Base-by-base conservation (phyloP, 2,329 filamentous ascomycete species). In the Exophiala alcalophila region DNA sequence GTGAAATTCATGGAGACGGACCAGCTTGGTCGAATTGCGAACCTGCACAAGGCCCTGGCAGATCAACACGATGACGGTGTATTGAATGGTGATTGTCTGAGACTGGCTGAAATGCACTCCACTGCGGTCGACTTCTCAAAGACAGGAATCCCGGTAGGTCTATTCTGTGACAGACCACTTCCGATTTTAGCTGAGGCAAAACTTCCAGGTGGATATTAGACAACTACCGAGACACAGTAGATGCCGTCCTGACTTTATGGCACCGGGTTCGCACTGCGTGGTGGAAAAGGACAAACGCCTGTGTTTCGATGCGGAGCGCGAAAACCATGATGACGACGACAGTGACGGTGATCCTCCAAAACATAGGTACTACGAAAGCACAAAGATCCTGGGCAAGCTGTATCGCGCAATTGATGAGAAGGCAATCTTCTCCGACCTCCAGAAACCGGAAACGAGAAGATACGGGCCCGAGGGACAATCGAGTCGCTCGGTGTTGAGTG, bases 101-200 rank as follows among this genome's bases (percentile, higher is more conserved):
- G 56, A 1, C 67, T 87, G 11, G 82, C 84, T 0, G 69, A 71
- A 48, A 63, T 88, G 57, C 80, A 84, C 52, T 88, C 84, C 0
- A 80, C 73, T 0, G 84, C 82, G 0, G 84, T 88, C 0, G 84
- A 88, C 59, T 88, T 84, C 54, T 85, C 83, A 3, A 87, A 88
- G 62, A 85, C 83, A 0, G 86, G 86, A 0, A 77, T 83, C 20
- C 65, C 71, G 4, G 71, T 74, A 48, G 29, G 42, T 25, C 10
- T 32, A n/a, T 30, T 14, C 6, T 6, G 12, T 30, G 9, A 6
- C 27, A 20, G 11, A 27, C 23, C 15, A 30, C n/a, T 11, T 9
- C 9, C 19, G 12, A 3, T 9, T 14, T 12, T 18, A 15, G 10
- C 12, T 12, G 6, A 5, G n/a, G 18, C 10, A 18, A 33, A 5